Conservation (phyloP, 345 rosid genomes). For the Gynandropsis gynandra region DNA sequence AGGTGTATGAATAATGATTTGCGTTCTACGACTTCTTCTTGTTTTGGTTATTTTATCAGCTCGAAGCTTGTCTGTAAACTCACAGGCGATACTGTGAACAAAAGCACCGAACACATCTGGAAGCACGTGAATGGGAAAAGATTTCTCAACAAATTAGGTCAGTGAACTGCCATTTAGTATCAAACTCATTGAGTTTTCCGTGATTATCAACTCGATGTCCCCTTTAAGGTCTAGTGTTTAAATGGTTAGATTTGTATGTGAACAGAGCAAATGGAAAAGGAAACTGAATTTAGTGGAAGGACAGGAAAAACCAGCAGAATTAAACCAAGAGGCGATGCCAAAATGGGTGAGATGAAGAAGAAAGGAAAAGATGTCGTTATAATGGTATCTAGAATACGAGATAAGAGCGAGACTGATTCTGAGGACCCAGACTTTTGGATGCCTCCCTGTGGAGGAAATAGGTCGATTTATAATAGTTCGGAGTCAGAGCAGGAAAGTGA, state of each 20-base stretch:
- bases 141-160: constrained; percentile 82
- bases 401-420: constrained; percentile 38
- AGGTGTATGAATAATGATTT: not conserved
- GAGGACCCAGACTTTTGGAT: constrained; percentile 76
- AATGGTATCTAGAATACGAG: constrained; percentile 37
- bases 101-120: constrained; percentile 87
- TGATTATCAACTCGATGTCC: no score
- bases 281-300: constrained; percentile 26
- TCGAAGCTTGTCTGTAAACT: constrained; percentile 78
- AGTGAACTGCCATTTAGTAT: not conserved
- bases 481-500: constrained; percentile 41
- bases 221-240: no score
- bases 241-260: constrained; percentile 9
- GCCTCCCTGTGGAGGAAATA: constrained; percentile 48
- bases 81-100: constrained; percentile 80
- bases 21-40: not conserved
- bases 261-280: constrained; percentile 59
- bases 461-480: constrained; percentile 77
- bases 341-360: no score
- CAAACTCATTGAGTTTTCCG: constrained; percentile 6
- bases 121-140: constrained; percentile 78
- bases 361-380: constrained; percentile 29
- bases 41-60: constrained; percentile 32
- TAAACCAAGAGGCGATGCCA: constrained; percentile 23
- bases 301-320: constrained; percentile 18